Base-by-base conservation (phyloP, 441 rosid genomes). In the Macaranga tanarius region DNA sequence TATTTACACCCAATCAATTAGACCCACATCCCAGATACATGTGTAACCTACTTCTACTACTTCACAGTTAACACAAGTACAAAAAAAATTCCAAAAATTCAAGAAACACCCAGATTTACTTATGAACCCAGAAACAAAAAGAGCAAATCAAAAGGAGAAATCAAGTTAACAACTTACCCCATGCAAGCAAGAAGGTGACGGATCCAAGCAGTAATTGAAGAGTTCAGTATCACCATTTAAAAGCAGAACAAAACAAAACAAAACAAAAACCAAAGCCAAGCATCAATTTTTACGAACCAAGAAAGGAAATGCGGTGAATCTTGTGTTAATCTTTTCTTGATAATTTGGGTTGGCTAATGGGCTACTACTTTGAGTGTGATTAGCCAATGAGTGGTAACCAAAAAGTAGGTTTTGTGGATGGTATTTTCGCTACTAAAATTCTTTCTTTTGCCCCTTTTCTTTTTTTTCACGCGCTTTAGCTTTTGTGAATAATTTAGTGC, bases 141-240 rank as follows among this genome's bases (percentile, higher is more conserved):
- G 26, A 70, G 19, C 8, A 42, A 23, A 58, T 31, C 4, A 26
- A 11, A 44, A 28, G 56, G 17, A 10, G 64, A 67, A 60, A 55
- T 23, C 10, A 31, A 34, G 13, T 56, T n/a, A 1, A 79, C 72
- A 1, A 79, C 72, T 75, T 74, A 87, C 90, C 96, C 89, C 90
- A 87, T 65, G 59, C 72, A 34, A 51, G 70, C 76, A 16, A 73
- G 64, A 73, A 73, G 45, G 31, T 56, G 76, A 56, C 70, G 57
- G 70, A 73, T 73, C 76, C 76, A 73, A 58, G 70, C 50, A 56
- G 65, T 28, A 56, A 65, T 15, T 0, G 76, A 65, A 28, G 50
- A 66, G 54, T 26, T 73, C 69, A 83, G 44, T 40, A 73, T 80
- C 76, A 86, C 86, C 88, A 86, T 86, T 59, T 44, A 62, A 31